phyloP scores from a whole-genome alignment of 192 early-diverging fungal genomes.

The Podila clonocystis region DNA sequence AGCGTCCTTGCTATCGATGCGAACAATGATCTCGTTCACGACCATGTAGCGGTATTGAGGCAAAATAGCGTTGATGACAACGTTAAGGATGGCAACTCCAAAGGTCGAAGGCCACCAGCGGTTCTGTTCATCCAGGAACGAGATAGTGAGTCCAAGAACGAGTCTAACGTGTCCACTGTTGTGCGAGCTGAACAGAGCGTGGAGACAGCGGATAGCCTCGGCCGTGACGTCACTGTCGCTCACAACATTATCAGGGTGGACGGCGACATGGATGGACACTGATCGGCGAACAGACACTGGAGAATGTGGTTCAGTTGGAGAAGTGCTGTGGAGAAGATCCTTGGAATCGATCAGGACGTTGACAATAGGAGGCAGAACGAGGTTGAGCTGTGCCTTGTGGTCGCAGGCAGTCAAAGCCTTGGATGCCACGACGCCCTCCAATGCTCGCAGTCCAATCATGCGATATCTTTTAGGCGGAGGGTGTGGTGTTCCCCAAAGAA shows the following conservation, averaged over 20 bases:
- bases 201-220: conserved; percentile 47
- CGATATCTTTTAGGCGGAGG: conserved; percentile 28
- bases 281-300: conserved; percentile 16
- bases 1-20: conserved; percentile 42
- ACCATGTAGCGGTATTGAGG: conserved; percentile 61
- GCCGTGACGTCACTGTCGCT: conserved; percentile 37
- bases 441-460: conserved; percentile 68
- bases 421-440: conserved; percentile 70
- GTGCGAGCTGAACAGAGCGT: conserved; percentile 37
- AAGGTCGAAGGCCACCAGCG: conserved; percentile 51
- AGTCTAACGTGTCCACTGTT: conserved; percentile 33
- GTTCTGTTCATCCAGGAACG: conserved; percentile 44
- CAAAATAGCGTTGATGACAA: conserved; percentile 40
- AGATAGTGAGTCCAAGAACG: conserved; percentile 35
- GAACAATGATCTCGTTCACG: conserved; percentile 58
- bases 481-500: background rate
- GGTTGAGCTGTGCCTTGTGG: conserved; percentile 67
- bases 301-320: background rate
- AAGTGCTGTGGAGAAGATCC: conserved; percentile 18
- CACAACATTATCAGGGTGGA: conserved; percentile 42
- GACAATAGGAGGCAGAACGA: conserved; percentile 66
- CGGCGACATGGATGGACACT: conserved; percentile 25
- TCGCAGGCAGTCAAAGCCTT: conserved; percentile 70
- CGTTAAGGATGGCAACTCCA: conserved; percentile 36
- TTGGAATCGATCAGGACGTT: conserved; percentile 46